Conservation (phyloP, 2,329 filamentous ascomycete genomes). For the Lachnellula hyalina region DNA sequence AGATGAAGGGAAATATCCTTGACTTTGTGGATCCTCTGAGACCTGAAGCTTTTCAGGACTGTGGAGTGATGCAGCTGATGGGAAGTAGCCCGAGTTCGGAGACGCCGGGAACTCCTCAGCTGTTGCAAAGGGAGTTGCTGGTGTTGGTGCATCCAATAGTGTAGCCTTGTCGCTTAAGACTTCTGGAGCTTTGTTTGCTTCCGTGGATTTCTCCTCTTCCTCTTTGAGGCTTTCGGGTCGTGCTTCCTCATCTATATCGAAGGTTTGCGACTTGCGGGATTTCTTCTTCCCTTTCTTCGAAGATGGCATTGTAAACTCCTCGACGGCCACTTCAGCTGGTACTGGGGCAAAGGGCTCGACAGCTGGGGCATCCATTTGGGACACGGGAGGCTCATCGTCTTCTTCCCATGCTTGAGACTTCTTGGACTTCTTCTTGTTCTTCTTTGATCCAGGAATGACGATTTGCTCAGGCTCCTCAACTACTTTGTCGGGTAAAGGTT, state of each 20-base stretch:
- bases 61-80: constrained; percentile 4
- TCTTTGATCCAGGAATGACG: constrained; percentile 16
- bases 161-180: constrained; percentile 10
- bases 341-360: neutral
- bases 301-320: neutral
- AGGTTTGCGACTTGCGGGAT: constrained; percentile 1
- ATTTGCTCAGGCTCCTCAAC: constrained; percentile 3
- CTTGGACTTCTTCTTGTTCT: constrained; percentile 33
- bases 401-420: constrained; percentile 6
- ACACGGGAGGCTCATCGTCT: neutral
- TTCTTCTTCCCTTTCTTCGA: constrained; percentile 8
- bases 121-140: constrained; percentile 11
- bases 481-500: neutral
- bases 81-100: constrained; percentile 14
- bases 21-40: neutral
- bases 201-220: neutral
- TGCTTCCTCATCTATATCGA: neutral
- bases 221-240: neutral
- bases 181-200: constrained; percentile 6
- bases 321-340: neutral
- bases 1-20: constrained; percentile 12
- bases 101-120: constrained; percentile 4
- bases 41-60: neutral
- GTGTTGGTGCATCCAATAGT: constrained; percentile 19
- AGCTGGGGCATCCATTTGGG: neutral